phyloP scores from a whole-genome alignment of 2,329 filamentous ascomycete species.

The Alternaria metachromatica region DNA sequence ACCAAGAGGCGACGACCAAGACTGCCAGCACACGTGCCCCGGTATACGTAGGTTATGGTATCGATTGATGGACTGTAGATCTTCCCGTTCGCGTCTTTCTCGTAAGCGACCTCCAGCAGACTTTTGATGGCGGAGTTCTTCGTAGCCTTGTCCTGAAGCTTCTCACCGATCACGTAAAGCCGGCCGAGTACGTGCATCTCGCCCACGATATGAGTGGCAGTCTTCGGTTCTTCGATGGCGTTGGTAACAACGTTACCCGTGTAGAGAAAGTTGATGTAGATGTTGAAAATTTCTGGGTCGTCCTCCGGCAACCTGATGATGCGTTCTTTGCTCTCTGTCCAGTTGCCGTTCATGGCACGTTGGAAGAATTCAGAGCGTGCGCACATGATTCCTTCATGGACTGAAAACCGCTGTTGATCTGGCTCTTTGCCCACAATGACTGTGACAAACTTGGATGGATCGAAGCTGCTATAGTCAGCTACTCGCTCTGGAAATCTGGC shows the following conservation, averaged over 20 bases:
- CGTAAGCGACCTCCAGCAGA: background rate
- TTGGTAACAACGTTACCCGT: background rate
- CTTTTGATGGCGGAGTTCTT: background rate
- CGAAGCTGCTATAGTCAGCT: background rate
- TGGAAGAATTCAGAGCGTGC: background rate
- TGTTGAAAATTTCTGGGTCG: accelerated
- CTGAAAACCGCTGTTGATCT: accelerated
- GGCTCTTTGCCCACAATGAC: background rate
- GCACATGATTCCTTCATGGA: background rate
- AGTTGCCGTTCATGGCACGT: background rate
- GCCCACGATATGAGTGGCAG: too few species aligned
- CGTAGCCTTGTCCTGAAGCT: background rate
- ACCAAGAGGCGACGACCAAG: background rate
- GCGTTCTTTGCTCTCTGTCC: background rate
- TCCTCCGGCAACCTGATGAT: background rate
- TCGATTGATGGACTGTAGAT: too few species aligned
- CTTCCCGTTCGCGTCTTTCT: too few species aligned
- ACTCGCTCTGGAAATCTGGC: accelerated
- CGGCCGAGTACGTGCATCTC: background rate
- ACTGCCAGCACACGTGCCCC: background rate
- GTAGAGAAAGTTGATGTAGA: background rate
- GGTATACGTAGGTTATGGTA: background rate
- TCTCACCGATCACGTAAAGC: background rate
- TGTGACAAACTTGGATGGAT: background rate
- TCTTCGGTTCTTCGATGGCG: background rate